Percentiles rank a stretch among this genome's conserved stretches.
Conservation (phyloP, 73 alveolate genomes). For the Stentor coeruleus region DNA sequence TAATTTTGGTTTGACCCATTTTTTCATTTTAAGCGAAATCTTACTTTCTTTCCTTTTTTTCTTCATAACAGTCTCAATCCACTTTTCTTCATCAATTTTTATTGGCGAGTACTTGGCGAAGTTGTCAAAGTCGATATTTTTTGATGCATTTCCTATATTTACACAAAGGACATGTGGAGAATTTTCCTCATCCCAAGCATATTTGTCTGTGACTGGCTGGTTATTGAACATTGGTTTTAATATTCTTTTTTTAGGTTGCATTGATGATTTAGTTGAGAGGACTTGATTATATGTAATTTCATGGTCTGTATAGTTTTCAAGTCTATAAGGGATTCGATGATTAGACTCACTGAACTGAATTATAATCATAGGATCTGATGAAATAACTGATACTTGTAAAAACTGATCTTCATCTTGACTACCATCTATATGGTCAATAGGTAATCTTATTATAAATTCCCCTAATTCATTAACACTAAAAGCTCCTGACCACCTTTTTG, state of each 20-base stretch:
- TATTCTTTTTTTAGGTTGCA: not conserved
- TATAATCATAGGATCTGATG: conserved; percentile 6
- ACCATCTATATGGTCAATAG: not conserved
- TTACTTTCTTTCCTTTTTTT: not conserved
- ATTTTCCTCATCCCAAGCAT: conserved; percentile 18
- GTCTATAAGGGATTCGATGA: not conserved
- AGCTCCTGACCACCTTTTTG: conserved; percentile 25
- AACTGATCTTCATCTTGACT: not conserved
- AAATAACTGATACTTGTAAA: not conserved
- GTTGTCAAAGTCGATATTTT: not conserved
- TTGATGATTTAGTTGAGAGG: not conserved
- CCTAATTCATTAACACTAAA: conserved; percentile 14
- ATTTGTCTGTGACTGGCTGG: not conserved
- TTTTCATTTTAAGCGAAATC: not conserved
- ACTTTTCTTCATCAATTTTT: not conserved
- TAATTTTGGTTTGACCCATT: not conserved
- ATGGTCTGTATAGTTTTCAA: conserved; percentile 26
- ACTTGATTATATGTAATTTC: not conserved
- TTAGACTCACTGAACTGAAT: not conserved
- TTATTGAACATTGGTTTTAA: not conserved
- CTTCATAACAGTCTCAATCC: not conserved
- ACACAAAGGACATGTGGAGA: conserved; percentile 7
- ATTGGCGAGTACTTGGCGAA: not conserved
- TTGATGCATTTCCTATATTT: not conserved
- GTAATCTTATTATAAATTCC: conserved; percentile 6